These are phyloP conservation scores for Orbilia quercus DNA, from an alignment of 2,329 filamentous ascomycete species.

Conservation along the genomic window DNA sequence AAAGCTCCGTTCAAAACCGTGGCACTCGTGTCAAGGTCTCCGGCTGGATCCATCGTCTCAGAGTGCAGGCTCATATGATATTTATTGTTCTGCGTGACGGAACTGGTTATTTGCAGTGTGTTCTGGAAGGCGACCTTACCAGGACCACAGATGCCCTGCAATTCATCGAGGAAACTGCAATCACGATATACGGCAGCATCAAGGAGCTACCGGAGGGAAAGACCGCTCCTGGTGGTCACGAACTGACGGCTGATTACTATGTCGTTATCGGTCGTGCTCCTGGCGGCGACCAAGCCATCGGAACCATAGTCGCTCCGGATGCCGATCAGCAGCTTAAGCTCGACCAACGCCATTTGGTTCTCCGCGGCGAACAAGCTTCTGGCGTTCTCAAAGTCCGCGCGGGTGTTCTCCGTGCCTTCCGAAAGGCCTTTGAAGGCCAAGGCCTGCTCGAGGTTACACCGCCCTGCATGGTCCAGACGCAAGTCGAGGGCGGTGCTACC, in stretches of 20 bases:
- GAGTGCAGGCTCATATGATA: slow-evolving; percentile 83
- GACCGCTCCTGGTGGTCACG: slow-evolving; percentile 83
- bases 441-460: slow-evolving; percentile 85
- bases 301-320: slow-evolving; percentile 79
- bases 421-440: slow-evolving; percentile 79
- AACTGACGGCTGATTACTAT: slow-evolving; percentile 91
- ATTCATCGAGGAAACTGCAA: slow-evolving; percentile 85
- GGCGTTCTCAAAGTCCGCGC: slow-evolving; percentile 88
- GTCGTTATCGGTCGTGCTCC: slow-evolving; percentile 81
- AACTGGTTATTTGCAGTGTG: slow-evolving; percentile 84
- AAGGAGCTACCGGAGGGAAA: slow-evolving; percentile 80
- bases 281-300: slow-evolving; percentile 89
- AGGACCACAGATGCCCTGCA: slow-evolving; percentile 92
- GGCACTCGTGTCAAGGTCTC: slow-evolving; percentile 82
- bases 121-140: slow-evolving; percentile 78
- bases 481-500: slow-evolving; percentile 91
- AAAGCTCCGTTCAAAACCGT: slow-evolving; percentile 70
- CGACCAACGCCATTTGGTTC: slow-evolving; percentile 83
- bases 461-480: slow-evolving; percentile 91
- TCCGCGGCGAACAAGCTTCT: slow-evolving; percentile 85
- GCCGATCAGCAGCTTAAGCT: slow-evolving; percentile 78
- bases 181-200: slow-evolving; percentile 86
- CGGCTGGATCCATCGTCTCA: slow-evolving; percentile 83
- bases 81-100: slow-evolving; percentile 90
- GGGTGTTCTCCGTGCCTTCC: slow-evolving; percentile 82